These are phyloP conservation scores for Exophiala phaeomuriformis DNA, from an alignment of 2,329 filamentous ascomycete genomes.

Conservation along the genomic window DNA sequence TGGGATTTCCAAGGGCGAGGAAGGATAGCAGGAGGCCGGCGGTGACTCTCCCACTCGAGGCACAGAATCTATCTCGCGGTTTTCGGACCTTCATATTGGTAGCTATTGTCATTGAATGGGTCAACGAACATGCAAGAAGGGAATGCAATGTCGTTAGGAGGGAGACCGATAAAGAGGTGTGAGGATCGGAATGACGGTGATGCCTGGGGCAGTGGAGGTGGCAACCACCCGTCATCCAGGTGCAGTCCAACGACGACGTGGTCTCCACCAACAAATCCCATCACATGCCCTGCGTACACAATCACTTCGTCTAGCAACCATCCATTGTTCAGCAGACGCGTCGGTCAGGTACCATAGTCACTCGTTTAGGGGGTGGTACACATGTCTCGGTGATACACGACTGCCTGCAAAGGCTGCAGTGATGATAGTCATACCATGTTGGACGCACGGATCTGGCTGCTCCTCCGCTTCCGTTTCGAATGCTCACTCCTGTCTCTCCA, in stretches of 20 bases:
- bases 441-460: constrained; percentile 19
- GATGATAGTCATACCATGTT: background rate
- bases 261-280: background rate
- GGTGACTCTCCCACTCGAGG: constrained; percentile 57
- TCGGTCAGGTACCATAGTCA: constrained; percentile 8
- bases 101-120: background rate
- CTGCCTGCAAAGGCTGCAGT: background rate
- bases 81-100: constrained; percentile 22
- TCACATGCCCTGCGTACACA: constrained; percentile 11
- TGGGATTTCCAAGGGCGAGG: constrained; percentile 48
- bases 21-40: constrained; percentile 59
- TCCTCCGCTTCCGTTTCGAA: constrained; percentile 21
- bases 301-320: background rate
- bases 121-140: background rate
- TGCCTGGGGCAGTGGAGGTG: background rate
- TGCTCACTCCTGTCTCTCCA: background rate
- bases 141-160: constrained; percentile 3
- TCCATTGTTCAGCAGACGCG: constrained; percentile 9
- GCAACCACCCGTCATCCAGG: background rate
- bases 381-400: background rate
- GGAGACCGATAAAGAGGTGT: background rate
- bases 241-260: constrained; percentile 3
- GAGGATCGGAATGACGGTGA: background rate
- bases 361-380: background rate
- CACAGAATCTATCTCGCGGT: constrained; percentile 33